A percentile compares a stretch with the other conserved stretches of the same genome.
Evolutionary conservation across 306 rosid genomes (phyloP).

Genomic region (Abrus precatorius): DNA sequence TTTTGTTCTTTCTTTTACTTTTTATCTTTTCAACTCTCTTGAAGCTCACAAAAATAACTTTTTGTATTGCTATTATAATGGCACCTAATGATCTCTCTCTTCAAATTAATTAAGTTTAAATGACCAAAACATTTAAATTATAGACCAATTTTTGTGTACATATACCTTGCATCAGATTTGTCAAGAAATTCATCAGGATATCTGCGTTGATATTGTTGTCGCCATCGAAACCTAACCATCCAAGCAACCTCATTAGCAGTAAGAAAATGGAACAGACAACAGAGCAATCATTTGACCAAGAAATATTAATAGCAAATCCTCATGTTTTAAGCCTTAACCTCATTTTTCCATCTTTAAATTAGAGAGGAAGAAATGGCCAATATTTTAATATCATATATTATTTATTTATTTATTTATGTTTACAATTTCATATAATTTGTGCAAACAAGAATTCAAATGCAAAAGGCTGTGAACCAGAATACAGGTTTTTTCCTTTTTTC

Average conservation of each 20-base stretch:
- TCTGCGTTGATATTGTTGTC: constrained; percentile 79
- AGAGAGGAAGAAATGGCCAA: background rate
- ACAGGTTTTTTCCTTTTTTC: background rate
- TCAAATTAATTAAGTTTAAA: constrained; percentile 8
- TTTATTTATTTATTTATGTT: background rate
- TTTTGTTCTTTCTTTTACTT: constrained; percentile 20
- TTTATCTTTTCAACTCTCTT: constrained; percentile 30
- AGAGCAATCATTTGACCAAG: background rate
- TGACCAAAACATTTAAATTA: background rate
- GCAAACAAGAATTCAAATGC: constrained; percentile 20
- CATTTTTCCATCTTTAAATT: constrained; percentile 11
- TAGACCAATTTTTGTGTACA: background rate
- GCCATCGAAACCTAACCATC: constrained; percentile 85
- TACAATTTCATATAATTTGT: background rate
- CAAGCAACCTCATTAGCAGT: constrained; percentile 32
- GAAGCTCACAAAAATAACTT: constrained; percentile 11
- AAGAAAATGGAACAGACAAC: constrained; percentile 23
- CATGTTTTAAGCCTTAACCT: constrained; percentile 35
- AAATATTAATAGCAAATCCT: constrained; percentile 16
- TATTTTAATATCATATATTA: background rate
- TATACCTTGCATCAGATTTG: constrained; percentile 84
- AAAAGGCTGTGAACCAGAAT: background rate
- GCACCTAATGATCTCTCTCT: background rate
- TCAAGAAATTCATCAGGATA: constrained; percentile 91
- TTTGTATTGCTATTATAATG: background rate